Evolutionary conservation across 176 grass and related monocot species (phyloP), one percentile per base, ranked within the genome.

Genomic region (Cymbopogon citratus): DNA sequence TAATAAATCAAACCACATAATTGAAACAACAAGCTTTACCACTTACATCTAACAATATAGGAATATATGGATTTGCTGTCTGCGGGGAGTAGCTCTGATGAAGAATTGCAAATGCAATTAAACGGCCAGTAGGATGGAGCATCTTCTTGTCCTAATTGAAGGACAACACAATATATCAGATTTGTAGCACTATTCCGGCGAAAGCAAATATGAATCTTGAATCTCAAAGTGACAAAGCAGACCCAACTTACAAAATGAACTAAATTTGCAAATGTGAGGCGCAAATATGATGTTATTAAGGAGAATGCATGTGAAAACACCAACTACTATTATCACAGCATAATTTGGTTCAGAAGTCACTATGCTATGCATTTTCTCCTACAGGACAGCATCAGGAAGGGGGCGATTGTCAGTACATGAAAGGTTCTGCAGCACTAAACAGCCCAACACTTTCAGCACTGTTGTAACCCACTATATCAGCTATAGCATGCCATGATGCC

Each of bases 31-130:
- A 35, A 16, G 36, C 39, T 56, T 51, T 63, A 29, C 16, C 64
- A 44, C 96, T 91, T 78, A 99, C 96, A 85, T 86, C 81, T 80
- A 99, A 68, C 65, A 99, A 84, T 56, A 93, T 77, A 73, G 89
- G 82, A 83, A 99, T 83, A 79, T 93, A 99, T 66, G 96, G 96
- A 79, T 99, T 95, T 71, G 31, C 80, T 29, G 83, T 83, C 67
- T 88, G 76, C 7, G 87, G 86, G 21, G 87, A 92, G 88, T 90
- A 95, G 25, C 78, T 93, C 59, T 91, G 91, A 80, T 99, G 87
- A 79, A 99, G 89, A 82, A 99, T 99, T 73, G 77, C 86, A 88
- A 95, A 95, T 82, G 96, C 91, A 83, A 99, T 91, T 80, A 99
- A 85, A 26, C 96, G 96, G 43, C 94, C 92, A 9, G 87, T 91